Base-by-base conservation (phyloP, 2,329 filamentous ascomycete species). In the Aspergillus sp. region DNA sequence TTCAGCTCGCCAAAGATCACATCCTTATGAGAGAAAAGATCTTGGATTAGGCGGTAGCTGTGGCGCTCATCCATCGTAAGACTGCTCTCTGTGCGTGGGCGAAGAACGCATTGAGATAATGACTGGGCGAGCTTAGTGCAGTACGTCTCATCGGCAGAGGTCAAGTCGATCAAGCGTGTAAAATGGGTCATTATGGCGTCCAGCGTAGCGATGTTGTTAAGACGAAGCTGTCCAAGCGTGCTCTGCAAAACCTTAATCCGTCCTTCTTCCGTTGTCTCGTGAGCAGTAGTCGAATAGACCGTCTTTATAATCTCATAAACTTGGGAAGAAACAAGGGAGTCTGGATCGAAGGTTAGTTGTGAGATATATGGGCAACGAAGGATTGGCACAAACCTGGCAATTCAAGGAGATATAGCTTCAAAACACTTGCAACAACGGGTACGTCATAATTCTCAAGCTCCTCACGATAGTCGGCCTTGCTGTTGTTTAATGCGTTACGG, bases 241-340 rank as follows among this genome's bases (percentile, higher is more conserved):
- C 93, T 94, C 68, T 98, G 93, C 32, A 98, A 80, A 50, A 97
- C 88, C 46, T 89, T 85, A 53, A 98, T 79, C 45, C 93, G 86
- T 8, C 87, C 83, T 44, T 82, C 77, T 57, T 94, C 87, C 3
- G 83, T 82, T 10, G 81, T 79, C 48, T 94, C 88, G 38, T 85
- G 79, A 41, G 85, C 77, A 8, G 88, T 84, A 9, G 86, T 89
- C 41, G 82, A 84, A 73, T 98, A 98, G 54, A 98, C 94, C 2
- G 89, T 97, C 71, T 95, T 90, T 64, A 98, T 84, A 62, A 98
- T 97, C 72, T 98, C 94, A 67, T 98, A 98, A 48, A 98, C 89
- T 65, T 97, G 91, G 36, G 89, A 94, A 47, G 93, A 97, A 51
- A 98, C 91, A 52, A 98, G 78, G n/a, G 93, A 97, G 69, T 98